phyloP scores from a whole-genome alignment of 1,284 basidiomycete genomes.

The Trichosporon sp. region DNA sequence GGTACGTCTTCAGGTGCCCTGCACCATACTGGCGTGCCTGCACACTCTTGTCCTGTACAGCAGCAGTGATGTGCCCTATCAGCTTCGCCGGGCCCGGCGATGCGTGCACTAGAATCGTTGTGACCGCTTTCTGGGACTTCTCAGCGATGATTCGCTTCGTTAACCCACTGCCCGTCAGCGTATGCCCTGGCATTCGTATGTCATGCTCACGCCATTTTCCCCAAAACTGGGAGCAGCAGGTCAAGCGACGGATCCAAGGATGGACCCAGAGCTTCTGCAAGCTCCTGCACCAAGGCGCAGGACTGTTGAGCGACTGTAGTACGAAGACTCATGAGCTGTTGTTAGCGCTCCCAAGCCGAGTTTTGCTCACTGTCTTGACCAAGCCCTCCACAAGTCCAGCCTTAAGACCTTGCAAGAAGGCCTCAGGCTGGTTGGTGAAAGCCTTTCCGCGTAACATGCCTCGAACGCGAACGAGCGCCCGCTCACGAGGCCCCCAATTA shows the following conservation, averaged over 20 bases:
- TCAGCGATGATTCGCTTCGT: slow-evolving; percentile 95
- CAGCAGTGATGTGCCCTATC: slow-evolving; percentile 71
- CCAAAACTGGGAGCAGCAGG: slow-evolving; percentile 69
- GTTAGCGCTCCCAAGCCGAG: not conserved
- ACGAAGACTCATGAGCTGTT: slow-evolving; percentile 78
- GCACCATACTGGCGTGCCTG: slow-evolving; percentile 71
- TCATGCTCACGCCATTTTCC: slow-evolving; percentile 69
- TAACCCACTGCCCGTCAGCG: slow-evolving; percentile 58
- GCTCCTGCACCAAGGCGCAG: slow-evolving; percentile 75
- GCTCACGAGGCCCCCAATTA: slow-evolving; percentile 88
- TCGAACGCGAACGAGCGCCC: slow-evolving; percentile 74
- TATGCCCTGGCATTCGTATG: not conserved
- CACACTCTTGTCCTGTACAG: slow-evolving; percentile 80
- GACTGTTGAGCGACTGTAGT: slow-evolving; percentile 87
- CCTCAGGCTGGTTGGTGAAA: slow-evolving; percentile 70
- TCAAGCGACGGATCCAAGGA: slow-evolving; percentile 78
- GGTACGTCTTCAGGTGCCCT: slow-evolving; percentile 71
- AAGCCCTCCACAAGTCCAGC: slow-evolving; percentile 77
- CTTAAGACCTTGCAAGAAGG: slow-evolving; percentile 75
- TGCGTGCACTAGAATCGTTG: slow-evolving; percentile 69
- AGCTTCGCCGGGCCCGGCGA: slow-evolving; percentile 72
- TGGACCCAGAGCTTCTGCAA: slow-evolving; percentile 70
- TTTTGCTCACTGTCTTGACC: slow-evolving; percentile 72
- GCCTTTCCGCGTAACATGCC: slow-evolving; percentile 89
- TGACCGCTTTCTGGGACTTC: slow-evolving; percentile 75